Evolutionary conservation across 1,139 yeast species (phyloP).

Genomic region (Blastobotrys niveus): DNA sequence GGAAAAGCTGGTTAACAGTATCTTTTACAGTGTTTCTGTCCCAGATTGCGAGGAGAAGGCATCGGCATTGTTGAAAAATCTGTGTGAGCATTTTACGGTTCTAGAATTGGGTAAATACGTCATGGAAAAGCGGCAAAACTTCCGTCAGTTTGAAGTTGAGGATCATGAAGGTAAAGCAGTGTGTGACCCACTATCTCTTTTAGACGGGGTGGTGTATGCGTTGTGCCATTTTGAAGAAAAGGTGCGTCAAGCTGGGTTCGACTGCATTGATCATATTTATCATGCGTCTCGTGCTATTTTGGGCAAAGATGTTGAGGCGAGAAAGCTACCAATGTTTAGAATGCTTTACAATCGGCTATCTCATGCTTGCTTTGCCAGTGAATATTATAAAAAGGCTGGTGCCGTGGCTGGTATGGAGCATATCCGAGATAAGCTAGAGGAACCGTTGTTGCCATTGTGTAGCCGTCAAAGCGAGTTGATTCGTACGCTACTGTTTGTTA

Average conservation of each 20-base stretch:
- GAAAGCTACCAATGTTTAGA: conserved; percentile 68
- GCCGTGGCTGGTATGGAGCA: conserved; percentile 81
- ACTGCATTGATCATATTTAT: conserved; percentile 58
- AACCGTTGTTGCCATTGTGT: conserved; percentile 68
- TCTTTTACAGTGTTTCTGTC: conserved; percentile 70
- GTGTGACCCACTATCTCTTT: conserved; percentile 62
- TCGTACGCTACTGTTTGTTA: conserved; percentile 79
- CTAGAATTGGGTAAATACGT: conserved; percentile 71
- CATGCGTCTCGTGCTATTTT: conserved; percentile 60
- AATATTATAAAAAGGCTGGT: conserved; percentile 78
- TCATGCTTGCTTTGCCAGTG: conserved; percentile 88
- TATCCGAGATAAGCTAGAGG: conserved; percentile 59
- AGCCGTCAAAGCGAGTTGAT: conserved; percentile 75
- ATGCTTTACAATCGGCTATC: conserved; percentile 75
- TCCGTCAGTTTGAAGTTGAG: conserved; percentile 64
- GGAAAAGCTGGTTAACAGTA: conserved; percentile 53
- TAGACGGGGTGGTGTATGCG: conserved; percentile 73
- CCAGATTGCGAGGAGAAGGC: conserved; percentile 74
- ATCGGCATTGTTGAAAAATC: conserved; percentile 49
- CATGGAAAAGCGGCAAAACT: conserved; percentile 61
- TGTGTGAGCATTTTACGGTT: conserved; percentile 75
- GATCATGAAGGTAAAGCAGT: conserved; percentile 74
- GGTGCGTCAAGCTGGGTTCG: conserved; percentile 67
- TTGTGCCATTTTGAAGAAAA: conserved; percentile 69
- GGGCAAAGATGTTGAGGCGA: conserved; percentile 59